Evolutionary conservation across 2,329 filamentous ascomycete genomes (phyloP), one percentile per base, ranked within the genome.

Genomic region (Ophiostoma sp.): DNA sequence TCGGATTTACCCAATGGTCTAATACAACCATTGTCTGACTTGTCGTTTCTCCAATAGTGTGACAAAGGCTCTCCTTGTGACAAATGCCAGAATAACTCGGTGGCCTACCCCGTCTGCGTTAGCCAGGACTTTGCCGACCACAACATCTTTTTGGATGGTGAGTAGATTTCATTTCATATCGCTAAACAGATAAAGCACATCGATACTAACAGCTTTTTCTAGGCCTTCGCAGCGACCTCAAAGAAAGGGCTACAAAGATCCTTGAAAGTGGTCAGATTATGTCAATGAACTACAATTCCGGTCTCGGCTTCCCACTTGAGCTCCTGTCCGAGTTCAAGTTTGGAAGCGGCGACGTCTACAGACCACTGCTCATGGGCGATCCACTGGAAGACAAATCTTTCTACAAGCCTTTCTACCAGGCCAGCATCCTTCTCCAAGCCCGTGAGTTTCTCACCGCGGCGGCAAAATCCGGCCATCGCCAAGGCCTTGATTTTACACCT

Each of bases 101-200:
- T n/a, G 3, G 2, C 2, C 2, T 45, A 31, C 22, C 73, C 69
- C 9, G 12, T 48, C 8, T 74, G 73, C 57, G 17, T 70, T 19
- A 25, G 36, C 17, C 68, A 45, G 22, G 52, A 42, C 2, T 71
- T 74, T 22, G 8, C 48, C 3, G 31, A 71, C 15, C 72, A 74
- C 42, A 74, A 74, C 39, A 52, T 74, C 57, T 74, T 72, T 19
- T 3, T 48, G 6, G 36, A 66, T 11, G 55, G 73, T 74, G 25
- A 3, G 73, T 57, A n/a, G 8, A 52, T 50, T 4, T 8, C 33
- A 8, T 4, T 4, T 36, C 33, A 36, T 8, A 36, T 8, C 33
- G 3, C 33, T 36, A 8, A 3, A 36, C 33, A 36, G 8, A 36
- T 8, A 8, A 36, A 36, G 33, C 33, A 3, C 33, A 36, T 36